A percentile compares a stretch with the other conserved stretches of the same genome.
Conservation (phyloP, 2,329 filamentous ascomycete genomes). For the Phaeosphaeria sp. region DNA sequence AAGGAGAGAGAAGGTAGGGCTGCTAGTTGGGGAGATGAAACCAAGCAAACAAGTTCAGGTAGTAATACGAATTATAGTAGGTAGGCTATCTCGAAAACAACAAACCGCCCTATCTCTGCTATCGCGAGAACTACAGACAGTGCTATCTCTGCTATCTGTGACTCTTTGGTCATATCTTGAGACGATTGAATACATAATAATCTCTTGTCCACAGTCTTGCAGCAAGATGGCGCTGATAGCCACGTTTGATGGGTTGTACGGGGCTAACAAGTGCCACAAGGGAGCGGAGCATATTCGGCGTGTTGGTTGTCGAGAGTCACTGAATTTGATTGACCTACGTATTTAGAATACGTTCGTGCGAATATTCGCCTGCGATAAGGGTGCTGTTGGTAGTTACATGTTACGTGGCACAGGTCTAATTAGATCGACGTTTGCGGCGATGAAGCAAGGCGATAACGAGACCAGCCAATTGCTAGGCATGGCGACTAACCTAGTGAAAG, state of each 20-base stretch:
- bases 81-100: background rate
- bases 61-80: background rate
- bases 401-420: background rate
- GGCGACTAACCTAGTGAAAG: background rate
- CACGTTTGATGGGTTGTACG: too few species aligned
- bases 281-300: background rate
- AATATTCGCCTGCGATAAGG: background rate
- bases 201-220: background rate
- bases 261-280: background rate
- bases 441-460: background rate
- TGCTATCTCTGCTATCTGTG: background rate
- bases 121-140: background rate
- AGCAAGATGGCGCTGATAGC: background rate
- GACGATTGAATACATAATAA: too few species aligned
- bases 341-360: background rate
- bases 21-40: background rate
- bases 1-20: too few species aligned
- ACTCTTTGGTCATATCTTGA: background rate
- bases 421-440: background rate
- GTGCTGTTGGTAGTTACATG: background rate
- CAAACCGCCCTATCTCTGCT: background rate
- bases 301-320: background rate
- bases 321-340: background rate
- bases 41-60: background rate
- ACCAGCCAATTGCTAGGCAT: background rate